A percentile compares a stretch with the other conserved stretches of the same genome.
Conservation (phyloP, 192 early-diverging fungal species). For the Oehlia diaphana region DNA sequence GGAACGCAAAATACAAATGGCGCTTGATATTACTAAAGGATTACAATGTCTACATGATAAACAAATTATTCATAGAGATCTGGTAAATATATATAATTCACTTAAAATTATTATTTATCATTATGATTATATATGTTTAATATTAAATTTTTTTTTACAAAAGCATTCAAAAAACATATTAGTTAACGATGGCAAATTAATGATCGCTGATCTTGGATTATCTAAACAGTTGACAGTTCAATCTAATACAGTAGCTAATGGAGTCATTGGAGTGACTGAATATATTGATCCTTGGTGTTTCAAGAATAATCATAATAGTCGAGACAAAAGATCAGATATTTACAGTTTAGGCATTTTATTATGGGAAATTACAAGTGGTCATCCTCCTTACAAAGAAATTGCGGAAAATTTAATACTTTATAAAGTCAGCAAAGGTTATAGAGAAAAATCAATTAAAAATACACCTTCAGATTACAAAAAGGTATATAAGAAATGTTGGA, state of each 20-base stretch:
- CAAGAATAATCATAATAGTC: background rate
- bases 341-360: constrained; percentile 44
- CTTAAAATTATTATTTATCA: no score
- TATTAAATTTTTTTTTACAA: no score
- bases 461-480: constrained; percentile 41
- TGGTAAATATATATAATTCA: no score
- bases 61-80: no score
- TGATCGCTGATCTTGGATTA: constrained; percentile 17
- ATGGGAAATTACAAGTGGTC: constrained; percentile 44
- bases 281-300: constrained; percentile 1
- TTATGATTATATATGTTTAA: no score
- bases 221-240: background rate
- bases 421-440: constrained; percentile 35
- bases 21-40: no score
- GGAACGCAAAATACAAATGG: no score
- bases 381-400: constrained; percentile 27
- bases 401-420: background rate
- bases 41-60: no score
- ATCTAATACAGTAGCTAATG: background rate
- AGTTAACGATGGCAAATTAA: background rate
- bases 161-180: constrained; percentile 27
- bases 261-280: background rate
- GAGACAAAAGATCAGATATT: constrained; percentile 41
- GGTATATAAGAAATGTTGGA: constrained; percentile 42
- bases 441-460: constrained; percentile 30